Evolutionary conservation across 768 basidiomycete genomes (phyloP).

Genomic region (Lactarius deliciosus): DNA sequence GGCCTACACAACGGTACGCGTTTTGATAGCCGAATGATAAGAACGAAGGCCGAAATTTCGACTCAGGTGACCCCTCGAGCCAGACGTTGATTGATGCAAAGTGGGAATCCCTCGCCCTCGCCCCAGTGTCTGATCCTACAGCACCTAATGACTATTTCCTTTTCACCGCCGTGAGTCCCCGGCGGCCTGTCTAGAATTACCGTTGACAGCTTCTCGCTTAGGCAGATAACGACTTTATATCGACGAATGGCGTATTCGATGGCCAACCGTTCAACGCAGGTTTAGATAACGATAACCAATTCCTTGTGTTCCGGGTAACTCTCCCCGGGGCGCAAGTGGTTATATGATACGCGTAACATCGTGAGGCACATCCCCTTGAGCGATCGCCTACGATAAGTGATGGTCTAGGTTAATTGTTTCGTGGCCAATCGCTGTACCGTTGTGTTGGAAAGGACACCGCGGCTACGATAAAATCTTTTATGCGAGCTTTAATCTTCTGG

Average conservation of each 20-base stretch:
- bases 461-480: not conserved
- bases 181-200: not conserved
- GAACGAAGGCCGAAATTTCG: conserved; percentile 7
- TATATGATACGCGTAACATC: not conserved
- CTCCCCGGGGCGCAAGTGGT: conserved; percentile 40
- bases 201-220: conserved; percentile 27
- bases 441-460: not conserved
- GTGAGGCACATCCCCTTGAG: not conserved
- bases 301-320: conserved; percentile 61
- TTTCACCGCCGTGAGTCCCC: conserved; percentile 49
- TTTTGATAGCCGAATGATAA: conserved; percentile 1
- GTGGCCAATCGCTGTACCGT: not conserved
- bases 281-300: conserved; percentile 58
- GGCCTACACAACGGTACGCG: conserved; percentile 59
- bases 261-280: conserved; percentile 55
- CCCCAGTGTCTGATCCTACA: conserved; percentile 48
- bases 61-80: conserved; percentile 48
- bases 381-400: not conserved
- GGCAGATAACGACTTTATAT: conserved; percentile 67
- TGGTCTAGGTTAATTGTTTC: not conserved
- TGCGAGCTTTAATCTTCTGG: not conserved
- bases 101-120: conserved; percentile 67
- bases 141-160: conserved; percentile 68
- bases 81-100: conserved; percentile 58
- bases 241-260: conserved; percentile 49